phyloP scores from a whole-genome alignment of 768 basidiomycete species.

The Fistulinella prunicolor region DNA sequence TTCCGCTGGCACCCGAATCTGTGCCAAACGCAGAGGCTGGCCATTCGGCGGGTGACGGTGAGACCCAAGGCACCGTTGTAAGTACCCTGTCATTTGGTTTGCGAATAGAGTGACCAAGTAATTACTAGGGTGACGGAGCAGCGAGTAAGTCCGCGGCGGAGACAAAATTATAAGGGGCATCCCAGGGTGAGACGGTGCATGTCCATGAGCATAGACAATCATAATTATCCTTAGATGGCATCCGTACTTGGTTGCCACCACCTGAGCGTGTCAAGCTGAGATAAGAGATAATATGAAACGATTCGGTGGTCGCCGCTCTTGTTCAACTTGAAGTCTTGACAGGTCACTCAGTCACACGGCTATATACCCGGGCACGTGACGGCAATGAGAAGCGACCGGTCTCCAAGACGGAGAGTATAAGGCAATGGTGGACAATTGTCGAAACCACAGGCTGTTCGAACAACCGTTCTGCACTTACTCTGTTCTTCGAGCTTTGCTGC shows the following conservation, averaged over 20 bases:
- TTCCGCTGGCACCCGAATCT: neutral
- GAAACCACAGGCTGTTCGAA: neutral
- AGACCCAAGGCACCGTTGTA: slow-evolving; percentile 9
- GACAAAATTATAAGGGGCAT: slow-evolving; percentile 7
- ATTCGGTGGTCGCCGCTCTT: too few species aligned
- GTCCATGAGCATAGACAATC: neutral
- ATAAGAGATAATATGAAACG: too few species aligned
- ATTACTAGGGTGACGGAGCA: neutral
- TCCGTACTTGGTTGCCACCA: neutral
- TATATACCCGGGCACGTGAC: neutral
- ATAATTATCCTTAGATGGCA: neutral
- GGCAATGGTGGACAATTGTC: neutral
- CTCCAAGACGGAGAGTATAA: slow-evolving; percentile 12
- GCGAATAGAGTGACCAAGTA: slow-evolving; percentile 3
- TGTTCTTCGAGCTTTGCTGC: slow-evolving; percentile 6
- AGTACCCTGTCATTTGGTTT: slow-evolving; percentile 6
- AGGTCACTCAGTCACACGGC: neutral
- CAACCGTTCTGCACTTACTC: neutral
- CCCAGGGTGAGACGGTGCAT: too few species aligned
- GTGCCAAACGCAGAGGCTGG: slow-evolving; percentile 1
- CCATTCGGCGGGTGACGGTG: slow-evolving; percentile 7
- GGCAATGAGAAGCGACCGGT: neutral
- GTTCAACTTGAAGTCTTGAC: too few species aligned
- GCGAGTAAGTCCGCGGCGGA: neutral
- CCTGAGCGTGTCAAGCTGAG: neutral